Base-by-base conservation (phyloP, 75 land plant genomes). In the Cupressus sempervirens region DNA sequence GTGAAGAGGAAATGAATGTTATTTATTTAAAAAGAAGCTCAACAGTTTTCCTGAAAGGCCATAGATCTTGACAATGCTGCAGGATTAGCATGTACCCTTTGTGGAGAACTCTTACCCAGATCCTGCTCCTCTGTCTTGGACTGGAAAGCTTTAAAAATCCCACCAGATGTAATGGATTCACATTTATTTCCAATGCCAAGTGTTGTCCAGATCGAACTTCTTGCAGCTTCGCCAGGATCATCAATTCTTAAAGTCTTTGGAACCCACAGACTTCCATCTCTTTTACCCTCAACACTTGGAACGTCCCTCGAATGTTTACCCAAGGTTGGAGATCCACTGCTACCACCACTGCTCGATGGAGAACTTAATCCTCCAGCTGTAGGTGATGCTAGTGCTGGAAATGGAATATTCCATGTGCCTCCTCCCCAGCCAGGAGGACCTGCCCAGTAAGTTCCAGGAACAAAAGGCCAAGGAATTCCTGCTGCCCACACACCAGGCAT, bases 181-280 rank as follows among this genome's bases (percentile, higher is more conserved):
- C 81, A 30, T 20, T 67, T 34, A 29, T 90, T 91, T 73, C 91
- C 91, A 50, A 93, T 89, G 13, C 98, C 98, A 0, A 96, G 88
- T 7, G 98, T 93, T 5, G 91, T 88, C 98, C 94, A 95, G n/a
- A 95, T 94, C 9, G 98, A 96, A 80, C 98, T 96, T 80, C 88
- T 93, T 82, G 96, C 94, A 75, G 96, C 92, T 43, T 93, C 95
- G 73, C 85, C 95, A 2, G 98, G 97, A 73, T 96, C 95, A 82
- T 91, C 98, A 43, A 96, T 92, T 82, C 97, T 88, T 72, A 95
- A 83, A n/a, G 97, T 93, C 82, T 96, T 96, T 12, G 98, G 98
- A 76, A 91, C 89, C 95, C 94, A 96, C 4, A 96, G 83, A 58
- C 76, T 80, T 80, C 82, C 88, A 86, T 91, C 89, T 29, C 43